These are phyloP conservation scores for Macrotyloma uniflorum DNA, from an alignment of 306 rosid species.

Conservation along the genomic window DNA sequence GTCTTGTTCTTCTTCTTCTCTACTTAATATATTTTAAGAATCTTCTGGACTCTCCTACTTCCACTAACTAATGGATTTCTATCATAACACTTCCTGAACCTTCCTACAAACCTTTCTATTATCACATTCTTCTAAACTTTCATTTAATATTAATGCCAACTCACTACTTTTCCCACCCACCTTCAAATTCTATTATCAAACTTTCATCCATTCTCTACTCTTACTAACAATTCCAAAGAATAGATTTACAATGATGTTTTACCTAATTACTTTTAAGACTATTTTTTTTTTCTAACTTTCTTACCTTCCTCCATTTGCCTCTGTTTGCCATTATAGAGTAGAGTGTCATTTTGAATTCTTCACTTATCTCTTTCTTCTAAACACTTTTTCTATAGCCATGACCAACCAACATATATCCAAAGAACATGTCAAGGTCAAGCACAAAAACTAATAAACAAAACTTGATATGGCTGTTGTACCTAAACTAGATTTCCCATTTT, in stretches of 20 bases:
- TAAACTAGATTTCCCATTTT: conserved; percentile 27
- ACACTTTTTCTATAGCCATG: conserved; percentile 3
- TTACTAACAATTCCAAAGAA: no score
- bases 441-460: neutral
- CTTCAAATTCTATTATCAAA: neutral
- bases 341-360: neutral
- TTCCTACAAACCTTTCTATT: conserved; percentile 16
- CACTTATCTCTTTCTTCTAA: neutral
- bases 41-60: conserved; percentile 40
- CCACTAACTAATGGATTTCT: neutral
- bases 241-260: no score
- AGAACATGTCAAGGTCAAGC: neutral
- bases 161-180: conserved; percentile 24
- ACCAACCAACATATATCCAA: conserved; percentile 1
- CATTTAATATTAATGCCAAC: conserved; percentile 15
- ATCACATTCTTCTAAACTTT: neutral
- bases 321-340: neutral
- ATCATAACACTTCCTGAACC: conserved; percentile 12
- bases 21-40: conserved; percentile 24
- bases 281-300: neutral
- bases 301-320: conserved; percentile 38
- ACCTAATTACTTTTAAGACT: no score
- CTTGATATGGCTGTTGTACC: conserved; percentile 29
- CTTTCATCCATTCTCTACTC: no score
- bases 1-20: neutral